These are phyloP conservation scores for Penicillium sumatraense DNA, from an alignment of 2,329 filamentous ascomycete species.

Conservation along the genomic window DNA sequence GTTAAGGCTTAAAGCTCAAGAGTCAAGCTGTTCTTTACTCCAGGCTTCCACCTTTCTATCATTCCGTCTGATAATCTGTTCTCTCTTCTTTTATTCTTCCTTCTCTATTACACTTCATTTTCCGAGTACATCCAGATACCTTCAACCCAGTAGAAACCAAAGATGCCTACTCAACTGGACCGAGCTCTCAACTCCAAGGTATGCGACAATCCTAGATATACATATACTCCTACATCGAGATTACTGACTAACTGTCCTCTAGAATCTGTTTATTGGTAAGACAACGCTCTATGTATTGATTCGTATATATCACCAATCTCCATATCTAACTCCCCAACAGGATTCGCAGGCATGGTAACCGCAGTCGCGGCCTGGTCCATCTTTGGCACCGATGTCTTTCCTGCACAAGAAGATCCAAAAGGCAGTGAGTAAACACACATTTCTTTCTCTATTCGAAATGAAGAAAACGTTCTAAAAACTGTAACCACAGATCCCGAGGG, in stretches of 20 bases:
- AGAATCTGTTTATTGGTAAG: constrained; percentile 74
- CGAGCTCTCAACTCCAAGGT: constrained; percentile 73
- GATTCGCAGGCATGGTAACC: constrained; percentile 80
- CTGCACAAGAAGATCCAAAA: constrained; percentile 72
- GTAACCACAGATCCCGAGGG: constrained; percentile 62
- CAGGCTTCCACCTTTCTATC: neutral
- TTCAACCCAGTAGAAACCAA: too few species aligned
- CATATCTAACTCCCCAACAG: constrained; percentile 48
- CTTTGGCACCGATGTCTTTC: constrained; percentile 85
- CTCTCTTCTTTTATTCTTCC: neutral
- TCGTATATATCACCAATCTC: neutral
- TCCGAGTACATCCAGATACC: too few species aligned
- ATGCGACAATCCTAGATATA: constrained; percentile 27
- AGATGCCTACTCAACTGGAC: constrained; percentile 72
- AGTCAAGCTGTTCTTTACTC: neutral
- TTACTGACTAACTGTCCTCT: constrained; percentile 5
- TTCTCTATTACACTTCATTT: too few species aligned
- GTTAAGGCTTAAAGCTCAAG: neutral
- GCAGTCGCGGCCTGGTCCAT: constrained; percentile 83
- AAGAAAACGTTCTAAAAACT: too few species aligned
- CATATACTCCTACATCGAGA: too few species aligned
- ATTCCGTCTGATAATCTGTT: neutral
- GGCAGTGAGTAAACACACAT: constrained; percentile 60
- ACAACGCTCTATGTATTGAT: constrained; percentile 8
- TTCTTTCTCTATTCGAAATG: neutral